Conservation (phyloP, 805 yeast genomes). For the Tetrapisispora arboricola region DNA sequence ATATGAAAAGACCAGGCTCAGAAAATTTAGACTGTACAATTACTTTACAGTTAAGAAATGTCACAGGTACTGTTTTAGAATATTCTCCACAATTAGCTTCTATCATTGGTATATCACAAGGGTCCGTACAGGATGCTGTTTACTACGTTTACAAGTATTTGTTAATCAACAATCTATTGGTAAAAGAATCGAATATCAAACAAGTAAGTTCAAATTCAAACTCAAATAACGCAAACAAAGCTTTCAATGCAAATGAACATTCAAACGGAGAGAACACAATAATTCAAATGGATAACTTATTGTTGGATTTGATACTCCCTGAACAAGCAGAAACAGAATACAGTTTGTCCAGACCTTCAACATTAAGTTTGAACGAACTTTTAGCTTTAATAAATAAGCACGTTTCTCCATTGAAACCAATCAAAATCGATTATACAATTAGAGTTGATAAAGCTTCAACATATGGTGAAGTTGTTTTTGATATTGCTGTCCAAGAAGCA, state of each 20-base stretch:
- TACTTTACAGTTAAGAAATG: constrained; percentile 71
- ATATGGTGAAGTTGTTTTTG: constrained; percentile 70
- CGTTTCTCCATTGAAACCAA: constrained; percentile 68
- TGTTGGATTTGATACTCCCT: constrained; percentile 33
- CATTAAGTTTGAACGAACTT: constrained; percentile 42
- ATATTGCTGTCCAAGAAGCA: constrained; percentile 50
- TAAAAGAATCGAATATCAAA: constrained; percentile 6
- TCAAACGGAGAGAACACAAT: constrained; percentile 41
- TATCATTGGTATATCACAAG: constrained; percentile 65
- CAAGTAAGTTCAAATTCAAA: constrained; percentile 5
- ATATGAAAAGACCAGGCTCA: constrained; percentile 69
- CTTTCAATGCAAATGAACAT: constrained; percentile 7
- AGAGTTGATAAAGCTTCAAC: constrained; percentile 70
- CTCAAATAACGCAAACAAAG: constrained; percentile 5
- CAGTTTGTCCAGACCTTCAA: constrained; percentile 5
- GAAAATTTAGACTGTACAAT: constrained; percentile 57
- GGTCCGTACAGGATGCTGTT: constrained; percentile 78
- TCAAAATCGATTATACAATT: constrained; percentile 62
- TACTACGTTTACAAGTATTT: constrained; percentile 73
- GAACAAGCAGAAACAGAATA: constrained; percentile 1
- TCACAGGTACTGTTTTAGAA: constrained; percentile 50
- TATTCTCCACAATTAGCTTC: constrained; percentile 57
- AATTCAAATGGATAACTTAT: constrained; percentile 40
- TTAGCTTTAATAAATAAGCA: constrained; percentile 37
- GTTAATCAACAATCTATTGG: constrained; percentile 50